These are phyloP conservation scores for Apiotrichum sp. DNA, from an alignment of 1,284 basidiomycete genomes.

Conservation along the genomic window DNA sequence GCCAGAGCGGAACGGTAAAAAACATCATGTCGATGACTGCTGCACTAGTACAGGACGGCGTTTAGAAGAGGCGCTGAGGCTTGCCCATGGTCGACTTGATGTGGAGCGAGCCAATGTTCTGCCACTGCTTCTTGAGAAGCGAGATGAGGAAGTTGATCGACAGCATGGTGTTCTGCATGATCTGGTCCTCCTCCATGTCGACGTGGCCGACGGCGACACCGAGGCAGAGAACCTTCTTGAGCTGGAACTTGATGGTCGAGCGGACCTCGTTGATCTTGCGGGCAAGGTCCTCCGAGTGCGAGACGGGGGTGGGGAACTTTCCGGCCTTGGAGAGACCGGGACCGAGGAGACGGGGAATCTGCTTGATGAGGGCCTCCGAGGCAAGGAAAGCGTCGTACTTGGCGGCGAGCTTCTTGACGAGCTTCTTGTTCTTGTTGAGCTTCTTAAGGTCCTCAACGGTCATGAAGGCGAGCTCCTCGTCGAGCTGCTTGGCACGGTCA, in stretches of 20 bases:
- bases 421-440: slow-evolving; percentile 87
- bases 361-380: slow-evolving; percentile 97
- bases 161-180: slow-evolving; percentile 95
- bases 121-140: slow-evolving; percentile 99
- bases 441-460: slow-evolving; percentile 99
- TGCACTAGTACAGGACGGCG: slow-evolving; percentile 8
- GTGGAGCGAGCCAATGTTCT: slow-evolving; percentile 98
- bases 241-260: slow-evolving; percentile 98
- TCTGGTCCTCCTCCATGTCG: slow-evolving; percentile 96
- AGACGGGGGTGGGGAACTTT: slow-evolving; percentile 98
- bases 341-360: slow-evolving; percentile 98
- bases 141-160: slow-evolving; percentile 99
- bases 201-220: slow-evolving; percentile 98
- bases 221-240: slow-evolving; percentile 99
- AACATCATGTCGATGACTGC: background rate
- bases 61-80: slow-evolving; percentile 85
- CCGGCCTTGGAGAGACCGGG: slow-evolving; percentile 99
- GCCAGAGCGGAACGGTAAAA: background rate
- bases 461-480: slow-evolving; percentile 61
- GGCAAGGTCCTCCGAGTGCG: slow-evolving; percentile 82
- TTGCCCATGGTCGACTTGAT: slow-evolving; percentile 99
- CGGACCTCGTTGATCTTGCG: slow-evolving; percentile 94
- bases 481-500: slow-evolving; percentile 58
- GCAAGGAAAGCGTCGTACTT: slow-evolving; percentile 99
- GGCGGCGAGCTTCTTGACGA: slow-evolving; percentile 99